Percentiles rank a stretch among this genome's conserved stretches.
Conservation (phyloP, 345 rosid genomes). For the Linum lewisii region DNA sequence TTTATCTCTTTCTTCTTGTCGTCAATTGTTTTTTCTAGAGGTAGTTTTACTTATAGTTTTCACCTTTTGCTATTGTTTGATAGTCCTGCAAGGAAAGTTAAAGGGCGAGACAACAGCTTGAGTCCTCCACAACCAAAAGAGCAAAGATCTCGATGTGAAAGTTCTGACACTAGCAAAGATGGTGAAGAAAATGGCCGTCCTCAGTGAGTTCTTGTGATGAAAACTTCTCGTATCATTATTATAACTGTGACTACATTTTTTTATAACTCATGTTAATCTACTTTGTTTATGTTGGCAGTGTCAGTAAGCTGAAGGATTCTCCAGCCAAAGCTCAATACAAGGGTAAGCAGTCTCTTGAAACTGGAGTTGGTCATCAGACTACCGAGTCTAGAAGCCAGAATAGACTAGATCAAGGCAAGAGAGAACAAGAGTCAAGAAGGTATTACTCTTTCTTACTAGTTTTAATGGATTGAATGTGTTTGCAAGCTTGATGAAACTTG, state of each 20-base stretch:
- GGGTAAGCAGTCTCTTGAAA: constrained; percentile 25
- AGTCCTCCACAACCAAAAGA: constrained; percentile 30
- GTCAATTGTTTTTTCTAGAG: not conserved
- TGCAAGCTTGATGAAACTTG: constrained; percentile 1
- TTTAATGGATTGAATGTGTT: constrained; percentile 3
- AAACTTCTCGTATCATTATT: not conserved
- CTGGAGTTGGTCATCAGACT: constrained; percentile 13
- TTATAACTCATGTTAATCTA: not conserved
- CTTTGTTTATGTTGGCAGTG: constrained; percentile 25
- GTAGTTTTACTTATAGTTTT: constrained; percentile 1
- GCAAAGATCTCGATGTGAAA: constrained; percentile 18
- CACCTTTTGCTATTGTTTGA: constrained; percentile 9
- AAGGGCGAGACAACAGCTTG: constrained; percentile 13
- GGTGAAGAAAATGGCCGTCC: constrained; percentile 18
- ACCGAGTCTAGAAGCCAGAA: constrained; percentile 19
- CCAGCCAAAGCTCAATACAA: constrained; percentile 15
- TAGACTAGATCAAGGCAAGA: constrained; percentile 21
- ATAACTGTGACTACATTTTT: not conserved
- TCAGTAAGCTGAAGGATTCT: constrained; percentile 28
- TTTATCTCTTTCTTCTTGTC: too few relatives aligned
- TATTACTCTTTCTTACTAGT: constrained; percentile 15
- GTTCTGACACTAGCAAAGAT: constrained; percentile 25
- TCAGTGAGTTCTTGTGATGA: constrained; percentile 18
- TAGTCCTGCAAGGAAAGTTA: constrained; percentile 17
- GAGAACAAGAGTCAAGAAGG: constrained; percentile 42